Conservation (phyloP, 2,329 filamentous ascomycete species). For the Myriosclerotinia scirpicola region DNA sequence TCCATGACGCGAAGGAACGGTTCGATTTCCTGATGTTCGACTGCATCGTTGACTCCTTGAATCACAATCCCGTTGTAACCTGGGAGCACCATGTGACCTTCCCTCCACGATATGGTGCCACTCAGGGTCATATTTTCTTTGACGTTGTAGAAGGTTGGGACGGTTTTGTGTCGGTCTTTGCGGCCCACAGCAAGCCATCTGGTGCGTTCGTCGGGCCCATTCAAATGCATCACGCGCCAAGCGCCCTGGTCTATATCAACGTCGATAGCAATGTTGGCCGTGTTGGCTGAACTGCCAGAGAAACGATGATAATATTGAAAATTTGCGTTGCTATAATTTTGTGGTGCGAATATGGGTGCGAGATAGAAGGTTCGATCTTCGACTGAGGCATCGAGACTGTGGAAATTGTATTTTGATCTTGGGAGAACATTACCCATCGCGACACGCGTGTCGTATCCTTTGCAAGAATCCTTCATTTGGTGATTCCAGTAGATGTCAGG, state of each 20-base stretch:
- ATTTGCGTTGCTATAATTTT: neutral
- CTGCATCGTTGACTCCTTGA: neutral
- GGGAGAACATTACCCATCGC: conserved; percentile 22
- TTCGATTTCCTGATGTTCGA: neutral
- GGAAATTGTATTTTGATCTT: neutral
- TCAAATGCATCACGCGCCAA: conserved; percentile 7
- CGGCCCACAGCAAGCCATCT: conserved; percentile 9
- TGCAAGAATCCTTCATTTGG: conserved; percentile 32
- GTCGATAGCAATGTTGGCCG: conserved; percentile 13
- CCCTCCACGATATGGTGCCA: neutral
- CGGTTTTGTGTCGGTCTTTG: neutral
- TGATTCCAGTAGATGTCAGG: conserved; percentile 26
- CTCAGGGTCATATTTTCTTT: neutral
- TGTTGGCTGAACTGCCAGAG: neutral
- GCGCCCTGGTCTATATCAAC: conserved; percentile 12
- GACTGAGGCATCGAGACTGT: neutral
- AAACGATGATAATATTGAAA: conserved; percentile 24
- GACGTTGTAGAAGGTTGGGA: neutral
- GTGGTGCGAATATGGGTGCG: conserved; percentile 8
- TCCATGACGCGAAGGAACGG: conserved; percentile 22
- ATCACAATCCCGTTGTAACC: conserved; percentile 6
- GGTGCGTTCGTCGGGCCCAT: conserved; percentile 6
- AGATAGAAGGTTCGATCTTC: conserved; percentile 16
- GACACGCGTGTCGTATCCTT: conserved; percentile 27
- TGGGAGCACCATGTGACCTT: neutral